Evolutionary conservation across 2,329 filamentous ascomycete genomes (phyloP).

Genomic region (Bipolaris cookei): DNA sequence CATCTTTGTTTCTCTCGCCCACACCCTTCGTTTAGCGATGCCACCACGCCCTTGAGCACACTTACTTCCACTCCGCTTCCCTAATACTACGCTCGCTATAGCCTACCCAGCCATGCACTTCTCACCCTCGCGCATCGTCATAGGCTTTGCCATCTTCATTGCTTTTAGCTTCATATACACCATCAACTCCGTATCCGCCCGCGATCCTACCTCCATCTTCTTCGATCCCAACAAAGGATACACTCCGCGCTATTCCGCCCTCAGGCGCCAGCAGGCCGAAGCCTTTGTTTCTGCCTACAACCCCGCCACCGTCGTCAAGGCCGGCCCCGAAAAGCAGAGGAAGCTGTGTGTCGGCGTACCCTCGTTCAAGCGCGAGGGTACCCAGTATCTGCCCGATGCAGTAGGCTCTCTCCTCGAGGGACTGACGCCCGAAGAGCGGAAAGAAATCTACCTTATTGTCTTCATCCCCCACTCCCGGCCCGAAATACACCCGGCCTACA

Average conservation of each 20-base stretch:
- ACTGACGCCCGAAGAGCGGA: slow-evolving; percentile 51
- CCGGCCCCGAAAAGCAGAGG: slow-evolving; percentile 23
- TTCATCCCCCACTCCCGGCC: slow-evolving; percentile 55
- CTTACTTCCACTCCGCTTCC: not conserved
- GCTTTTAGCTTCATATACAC: slow-evolving; percentile 31
- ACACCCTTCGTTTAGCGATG: slow-evolving; percentile 15
- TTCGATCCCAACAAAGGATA: slow-evolving; percentile 44
- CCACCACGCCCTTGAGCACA: slow-evolving; percentile 13
- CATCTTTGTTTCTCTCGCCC: not conserved
- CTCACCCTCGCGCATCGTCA: slow-evolving; percentile 29
- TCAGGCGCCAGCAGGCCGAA: slow-evolving; percentile 41
- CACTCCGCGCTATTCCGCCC: slow-evolving; percentile 40
- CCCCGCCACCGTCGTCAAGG: slow-evolving; percentile 25
- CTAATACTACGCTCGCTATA: not conserved
- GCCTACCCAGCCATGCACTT: slow-evolving; percentile 25
- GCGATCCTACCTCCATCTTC: slow-evolving; percentile 47
- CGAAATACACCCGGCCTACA: slow-evolving; percentile 49
- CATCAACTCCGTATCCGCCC: slow-evolving; percentile 34
- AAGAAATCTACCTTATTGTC: slow-evolving; percentile 46
- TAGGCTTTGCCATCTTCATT: slow-evolving; percentile 26
- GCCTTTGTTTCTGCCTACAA: slow-evolving; percentile 33
- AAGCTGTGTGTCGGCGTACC: slow-evolving; percentile 55
- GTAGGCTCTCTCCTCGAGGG: slow-evolving; percentile 55
- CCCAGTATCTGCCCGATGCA: slow-evolving; percentile 51
- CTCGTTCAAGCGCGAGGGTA: slow-evolving; percentile 50